Evolutionary conservation across 805 yeast genomes (phyloP), one percentile per base, ranked within the genome.

Genomic region (Candida sithepensis): DNA sequence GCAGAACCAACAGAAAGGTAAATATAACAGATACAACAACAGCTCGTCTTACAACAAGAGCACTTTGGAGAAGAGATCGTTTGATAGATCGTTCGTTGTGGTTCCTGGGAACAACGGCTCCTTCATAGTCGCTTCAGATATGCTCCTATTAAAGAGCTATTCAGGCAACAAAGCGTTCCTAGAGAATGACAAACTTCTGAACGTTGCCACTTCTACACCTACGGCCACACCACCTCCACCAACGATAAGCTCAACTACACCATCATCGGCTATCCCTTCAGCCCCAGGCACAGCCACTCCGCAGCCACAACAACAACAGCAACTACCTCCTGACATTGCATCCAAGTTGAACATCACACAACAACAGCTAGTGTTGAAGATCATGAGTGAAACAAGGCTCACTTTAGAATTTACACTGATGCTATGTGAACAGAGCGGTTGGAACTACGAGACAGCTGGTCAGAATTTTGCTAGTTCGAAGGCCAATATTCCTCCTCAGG

Each of bases 41-140:
- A 54, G 56, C 3, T 38, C 42, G 5, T 16, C 38, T 7, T 18
- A 12, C 10, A 34, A 63, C 28, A 24, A 24, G 28, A 41, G 67
- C 19, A 64, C 74, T 26, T 67, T 84, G 32, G 70, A 78, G 4
- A 74, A 73, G 55, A 85, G 94, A 62, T 81, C 94, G 9, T 94
- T 94, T 65, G 99, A 94, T 64, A 77, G 99, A 60, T 75, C 84
- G 0, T 82, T 94, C 62, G 72, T 88, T n/a, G 70, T 87, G 22
- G 83, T 90, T 2, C 84, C 83, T 1, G 85, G 84, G 13, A 78
- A 82, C 16, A 75, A 77, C 47, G 86, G 90, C 4, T 70, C 79
- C 26, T 79, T 88, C 71, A 71, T 89, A n/a, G 81, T 94, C 26
- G 97, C 96, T 14, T 85, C 95, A 30, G 99, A 94, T 66, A 64